Conservation (phyloP, 257 asterid genomes). For the Asclepias syriaca region DNA sequence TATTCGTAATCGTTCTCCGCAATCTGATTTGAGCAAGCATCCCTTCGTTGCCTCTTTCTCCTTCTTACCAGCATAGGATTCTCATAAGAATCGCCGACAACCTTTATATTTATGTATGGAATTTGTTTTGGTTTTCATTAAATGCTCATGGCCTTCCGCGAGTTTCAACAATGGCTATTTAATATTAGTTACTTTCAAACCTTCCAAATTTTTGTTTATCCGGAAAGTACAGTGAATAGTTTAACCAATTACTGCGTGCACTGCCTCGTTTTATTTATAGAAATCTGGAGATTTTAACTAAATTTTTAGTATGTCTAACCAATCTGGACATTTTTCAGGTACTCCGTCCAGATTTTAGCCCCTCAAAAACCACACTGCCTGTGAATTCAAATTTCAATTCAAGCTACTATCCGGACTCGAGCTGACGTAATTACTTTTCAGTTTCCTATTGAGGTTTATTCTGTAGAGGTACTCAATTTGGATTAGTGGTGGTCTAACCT, state of each 20-base stretch:
- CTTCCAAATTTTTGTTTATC: not conserved
- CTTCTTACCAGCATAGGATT: not conserved
- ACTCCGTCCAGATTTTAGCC: too few relatives aligned
- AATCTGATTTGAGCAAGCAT: not conserved
- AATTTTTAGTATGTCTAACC: not conserved
- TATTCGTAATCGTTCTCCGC: not conserved
- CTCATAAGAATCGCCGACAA: not conserved
- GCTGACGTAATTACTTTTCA: too few relatives aligned
- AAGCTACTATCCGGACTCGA: too few relatives aligned
- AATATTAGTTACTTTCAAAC: not conserved
- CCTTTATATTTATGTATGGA: not conserved
- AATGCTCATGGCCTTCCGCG: not conserved
- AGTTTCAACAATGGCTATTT: not conserved
- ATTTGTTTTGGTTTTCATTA: not conserved
- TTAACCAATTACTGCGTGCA: not conserved
- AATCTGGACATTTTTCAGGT: not conserved
- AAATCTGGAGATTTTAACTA: not conserved
- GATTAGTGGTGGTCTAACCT: too few relatives aligned
- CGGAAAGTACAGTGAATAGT: too few relatives aligned
- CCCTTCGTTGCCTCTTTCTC: not conserved
- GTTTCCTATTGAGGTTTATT: too few relatives aligned
- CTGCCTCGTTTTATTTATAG: slow-evolving; percentile 4
- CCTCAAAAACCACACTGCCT: too few relatives aligned
- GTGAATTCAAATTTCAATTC: too few relatives aligned
- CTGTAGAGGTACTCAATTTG: too few relatives aligned